Percentiles rank a stretch among this genome's conserved stretches.
Conservation (phyloP, 192 early-diverging fungal species). For the Umbelopsis sp. region DNA sequence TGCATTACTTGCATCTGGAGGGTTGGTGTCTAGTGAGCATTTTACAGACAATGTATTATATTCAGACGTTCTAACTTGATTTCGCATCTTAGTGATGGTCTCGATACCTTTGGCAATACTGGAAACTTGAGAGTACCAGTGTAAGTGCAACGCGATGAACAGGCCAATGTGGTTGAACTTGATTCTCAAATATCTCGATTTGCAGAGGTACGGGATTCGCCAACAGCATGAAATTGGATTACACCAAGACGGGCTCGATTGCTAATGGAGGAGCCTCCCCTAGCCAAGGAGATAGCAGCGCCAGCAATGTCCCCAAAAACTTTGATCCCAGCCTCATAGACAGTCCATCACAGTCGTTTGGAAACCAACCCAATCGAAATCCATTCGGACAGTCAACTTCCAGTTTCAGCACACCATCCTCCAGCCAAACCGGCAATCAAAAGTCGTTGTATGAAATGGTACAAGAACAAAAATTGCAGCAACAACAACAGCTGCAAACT, state of each 20-base stretch:
- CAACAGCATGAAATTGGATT: neutral
- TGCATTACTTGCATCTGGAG: slow-evolving; percentile 6
- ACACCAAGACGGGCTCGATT: neutral
- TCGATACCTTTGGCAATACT: slow-evolving; percentile 57
- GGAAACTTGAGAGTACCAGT: slow-evolving; percentile 51
- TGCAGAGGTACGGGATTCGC: slow-evolving; percentile 17
- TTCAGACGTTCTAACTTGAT: neutral
- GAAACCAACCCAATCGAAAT: slow-evolving; percentile 29
- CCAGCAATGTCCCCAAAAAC: slow-evolving; percentile 1
- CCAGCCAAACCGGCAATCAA: slow-evolving; percentile 14
- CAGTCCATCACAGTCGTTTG: slow-evolving; percentile 22
- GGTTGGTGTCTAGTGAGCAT: neutral
- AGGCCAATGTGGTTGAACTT: neutral
- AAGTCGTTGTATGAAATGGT: slow-evolving; percentile 35
- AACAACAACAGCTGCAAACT: slow-evolving; percentile 7
- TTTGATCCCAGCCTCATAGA: neutral
- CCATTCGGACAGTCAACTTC: slow-evolving; percentile 27
- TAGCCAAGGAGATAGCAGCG: neutral
- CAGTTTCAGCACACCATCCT: neutral
- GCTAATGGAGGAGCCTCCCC: no score
- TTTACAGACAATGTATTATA: neutral
- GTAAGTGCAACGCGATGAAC: slow-evolving; percentile 31
- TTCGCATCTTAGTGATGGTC: slow-evolving; percentile 40
- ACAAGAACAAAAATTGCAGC: slow-evolving; percentile 31
- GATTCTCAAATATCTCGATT: neutral